These are phyloP conservation scores for Omphalotus olearius DNA, from an alignment of 1,284 basidiomycete genomes.

Conservation along the genomic window DNA sequence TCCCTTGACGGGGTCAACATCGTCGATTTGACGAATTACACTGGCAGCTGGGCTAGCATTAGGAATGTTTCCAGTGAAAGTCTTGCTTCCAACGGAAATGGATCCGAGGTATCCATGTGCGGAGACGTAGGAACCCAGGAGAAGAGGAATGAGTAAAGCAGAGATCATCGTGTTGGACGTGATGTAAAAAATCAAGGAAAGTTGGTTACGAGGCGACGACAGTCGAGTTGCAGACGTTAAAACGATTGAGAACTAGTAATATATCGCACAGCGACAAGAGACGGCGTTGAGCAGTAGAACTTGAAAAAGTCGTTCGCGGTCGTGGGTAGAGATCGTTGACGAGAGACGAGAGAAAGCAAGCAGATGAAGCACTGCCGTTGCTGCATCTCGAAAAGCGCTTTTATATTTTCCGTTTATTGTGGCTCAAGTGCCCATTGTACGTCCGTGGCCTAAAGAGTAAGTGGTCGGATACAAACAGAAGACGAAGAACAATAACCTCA, in stretches of 20 bases:
- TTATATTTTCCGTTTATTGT: too few species aligned
- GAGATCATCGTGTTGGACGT: constrained; percentile 4
- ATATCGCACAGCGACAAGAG: not conserved
- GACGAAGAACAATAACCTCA: too few species aligned
- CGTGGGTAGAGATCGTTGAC: not conserved
- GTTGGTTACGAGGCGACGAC: not conserved
- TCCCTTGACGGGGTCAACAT: constrained; percentile 59
- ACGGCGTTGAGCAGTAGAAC: not conserved
- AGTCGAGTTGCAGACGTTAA: not conserved
- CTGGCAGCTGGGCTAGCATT: constrained; percentile 35
- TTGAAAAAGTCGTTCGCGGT: not conserved
- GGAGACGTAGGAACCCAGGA: constrained; percentile 33
- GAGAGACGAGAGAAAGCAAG: too few species aligned
- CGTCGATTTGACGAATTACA: constrained; percentile 57
- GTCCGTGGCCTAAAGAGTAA: too few species aligned
- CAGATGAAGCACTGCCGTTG: too few species aligned
- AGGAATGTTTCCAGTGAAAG: constrained; percentile 51
- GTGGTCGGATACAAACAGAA: too few species aligned
- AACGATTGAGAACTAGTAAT: too few species aligned
- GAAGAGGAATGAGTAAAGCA: constrained; percentile 19
- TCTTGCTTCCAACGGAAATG: constrained; percentile 45
- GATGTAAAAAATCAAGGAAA: not conserved
- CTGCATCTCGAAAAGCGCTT: too few species aligned
- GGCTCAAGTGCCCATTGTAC: too few species aligned
- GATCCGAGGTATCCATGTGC: constrained; percentile 58